Evolutionary conservation across 2,329 filamentous ascomycete species (phyloP).

Genomic region (Hymenotorrendiella dingleyae): DNA sequence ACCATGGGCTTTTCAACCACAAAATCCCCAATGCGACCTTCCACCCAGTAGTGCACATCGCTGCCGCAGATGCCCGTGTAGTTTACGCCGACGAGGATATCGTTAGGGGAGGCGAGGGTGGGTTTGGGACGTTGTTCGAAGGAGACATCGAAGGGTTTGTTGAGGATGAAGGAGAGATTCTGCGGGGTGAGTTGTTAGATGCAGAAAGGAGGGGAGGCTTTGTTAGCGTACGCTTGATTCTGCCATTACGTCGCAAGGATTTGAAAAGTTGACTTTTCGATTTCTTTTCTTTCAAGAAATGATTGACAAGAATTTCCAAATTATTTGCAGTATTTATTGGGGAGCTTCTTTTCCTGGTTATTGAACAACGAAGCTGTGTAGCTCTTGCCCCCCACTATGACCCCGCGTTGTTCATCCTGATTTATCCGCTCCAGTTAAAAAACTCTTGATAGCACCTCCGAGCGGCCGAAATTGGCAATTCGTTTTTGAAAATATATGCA

Average conservation of each 20-base stretch:
- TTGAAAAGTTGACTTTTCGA: not conserved
- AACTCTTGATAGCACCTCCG: too few species aligned
- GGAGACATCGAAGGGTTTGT: conserved; percentile 28
- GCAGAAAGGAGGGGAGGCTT: not conserved
- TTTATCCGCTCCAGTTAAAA: conserved; percentile 25
- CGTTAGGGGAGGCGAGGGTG: conserved; percentile 38
- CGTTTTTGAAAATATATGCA: not conserved
- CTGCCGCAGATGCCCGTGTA: conserved; percentile 66
- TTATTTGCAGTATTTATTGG: too few species aligned
- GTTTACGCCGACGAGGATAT: conserved; percentile 59
- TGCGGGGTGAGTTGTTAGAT: conserved; percentile 8
- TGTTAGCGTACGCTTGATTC: conserved; percentile 11
- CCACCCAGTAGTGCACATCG: conserved; percentile 64
- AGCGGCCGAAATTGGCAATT: not conserved
- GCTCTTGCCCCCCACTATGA: too few species aligned
- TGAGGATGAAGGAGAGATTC: conserved; percentile 36
- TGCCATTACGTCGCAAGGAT: conserved; percentile 8
- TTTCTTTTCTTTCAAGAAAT: too few species aligned
- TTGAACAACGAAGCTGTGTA: too few species aligned
- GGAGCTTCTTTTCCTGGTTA: too few species aligned
- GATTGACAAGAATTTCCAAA: too few species aligned
- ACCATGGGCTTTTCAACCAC: conserved; percentile 59
- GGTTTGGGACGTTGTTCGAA: conserved; percentile 34
- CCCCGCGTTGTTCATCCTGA: conserved; percentile 15
- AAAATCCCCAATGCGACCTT: conserved; percentile 64